phyloP scores from a whole-genome alignment of 2,329 filamentous ascomycete genomes.

The Neodidymelliopsis sp. region DNA sequence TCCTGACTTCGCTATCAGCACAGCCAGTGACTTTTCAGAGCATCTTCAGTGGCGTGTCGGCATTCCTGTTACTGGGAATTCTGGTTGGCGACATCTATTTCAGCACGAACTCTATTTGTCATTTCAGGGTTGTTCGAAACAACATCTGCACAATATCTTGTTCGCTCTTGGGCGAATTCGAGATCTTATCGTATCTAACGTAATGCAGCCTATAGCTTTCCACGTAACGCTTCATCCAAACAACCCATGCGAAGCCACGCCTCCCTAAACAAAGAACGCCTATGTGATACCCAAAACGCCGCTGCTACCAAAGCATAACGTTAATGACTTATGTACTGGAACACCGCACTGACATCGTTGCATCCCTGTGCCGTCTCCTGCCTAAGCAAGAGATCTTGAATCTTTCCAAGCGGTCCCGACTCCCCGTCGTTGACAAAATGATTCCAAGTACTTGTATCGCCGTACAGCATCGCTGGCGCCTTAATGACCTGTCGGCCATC shows the following conservation, averaged over 20 bases:
- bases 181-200: no score
- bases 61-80: no score
- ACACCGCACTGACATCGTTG: constrained; percentile 87
- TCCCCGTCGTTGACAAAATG: constrained; percentile 85
- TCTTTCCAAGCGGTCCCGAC: constrained; percentile 72
- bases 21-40: no score
- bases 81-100: no score
- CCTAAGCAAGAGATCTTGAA: constrained; percentile 88
- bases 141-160: no score
- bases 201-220: no score
- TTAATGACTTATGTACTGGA: constrained; percentile 94
- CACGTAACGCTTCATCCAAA: not conserved
- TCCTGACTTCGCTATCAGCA: no score
- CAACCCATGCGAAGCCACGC: not conserved
- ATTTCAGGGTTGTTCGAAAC: no score
- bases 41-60: no score
- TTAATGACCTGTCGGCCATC: constrained; percentile 89
- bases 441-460: constrained; percentile 99
- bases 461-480: constrained; percentile 93
- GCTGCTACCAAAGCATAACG: not conserved
- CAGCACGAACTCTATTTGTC: no score
- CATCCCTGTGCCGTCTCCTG: constrained; percentile 76
- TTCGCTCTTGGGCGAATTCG: no score
- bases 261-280: not conserved
- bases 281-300: not conserved